A percentile compares a stretch with the other conserved stretches of the same genome.
phyloP scores from a whole-genome alignment of 768 basidiomycete genomes.

The Russula virescens region DNA sequence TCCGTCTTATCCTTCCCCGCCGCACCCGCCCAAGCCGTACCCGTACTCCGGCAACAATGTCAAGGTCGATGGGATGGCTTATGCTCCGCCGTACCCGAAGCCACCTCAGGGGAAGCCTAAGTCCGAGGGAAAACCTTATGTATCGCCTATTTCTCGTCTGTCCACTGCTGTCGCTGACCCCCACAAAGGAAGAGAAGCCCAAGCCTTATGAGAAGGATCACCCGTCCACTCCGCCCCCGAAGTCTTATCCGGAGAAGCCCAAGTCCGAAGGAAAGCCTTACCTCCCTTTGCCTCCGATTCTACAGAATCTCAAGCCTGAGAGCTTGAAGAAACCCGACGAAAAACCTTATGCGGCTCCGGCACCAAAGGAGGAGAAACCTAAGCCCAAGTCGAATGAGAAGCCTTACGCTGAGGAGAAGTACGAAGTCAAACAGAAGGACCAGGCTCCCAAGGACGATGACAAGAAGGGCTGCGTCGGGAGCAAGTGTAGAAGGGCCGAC shows the following conservation, averaged over 20 bases:
- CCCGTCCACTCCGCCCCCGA: background rate
- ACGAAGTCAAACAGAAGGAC: background rate
- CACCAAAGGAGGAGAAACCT: background rate
- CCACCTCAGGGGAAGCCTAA: background rate
- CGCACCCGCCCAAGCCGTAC: background rate
- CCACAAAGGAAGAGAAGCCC: background rate
- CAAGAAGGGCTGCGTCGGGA: background rate
- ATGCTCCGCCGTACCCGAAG: background rate
- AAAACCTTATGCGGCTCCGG: background rate
- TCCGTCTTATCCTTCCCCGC: background rate
- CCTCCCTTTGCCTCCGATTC: background rate
- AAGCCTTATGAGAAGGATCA: background rate
- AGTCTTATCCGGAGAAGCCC: background rate
- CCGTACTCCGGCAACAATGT: background rate
- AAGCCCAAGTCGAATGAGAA: background rate
- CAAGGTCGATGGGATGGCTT: background rate
- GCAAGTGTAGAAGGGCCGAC: no score
- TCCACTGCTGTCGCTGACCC: no score
- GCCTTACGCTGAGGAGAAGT: background rate
- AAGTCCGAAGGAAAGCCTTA: slow-evolving; percentile 2
- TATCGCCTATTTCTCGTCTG: no score
- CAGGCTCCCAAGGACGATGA: background rate
- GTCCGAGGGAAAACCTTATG: background rate
- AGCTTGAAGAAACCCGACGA: background rate
- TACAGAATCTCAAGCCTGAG: background rate